phyloP scores from a whole-genome alignment of 306 rosid species.

The Prunus mira region DNA sequence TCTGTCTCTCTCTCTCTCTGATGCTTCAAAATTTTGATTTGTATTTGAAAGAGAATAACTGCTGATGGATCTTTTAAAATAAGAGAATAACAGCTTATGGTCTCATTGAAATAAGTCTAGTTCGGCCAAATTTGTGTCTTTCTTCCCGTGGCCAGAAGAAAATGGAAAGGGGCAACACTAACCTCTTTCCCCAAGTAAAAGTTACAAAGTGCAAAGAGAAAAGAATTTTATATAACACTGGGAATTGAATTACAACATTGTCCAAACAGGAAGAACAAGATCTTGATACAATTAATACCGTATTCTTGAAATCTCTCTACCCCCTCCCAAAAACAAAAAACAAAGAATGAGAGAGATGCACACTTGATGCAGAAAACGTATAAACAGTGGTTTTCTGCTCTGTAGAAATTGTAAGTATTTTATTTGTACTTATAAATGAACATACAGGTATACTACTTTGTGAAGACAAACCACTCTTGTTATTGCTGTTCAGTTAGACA shows the following conservation, averaged over 20 bases:
- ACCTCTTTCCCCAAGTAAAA: not conserved
- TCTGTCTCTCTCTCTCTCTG: no score
- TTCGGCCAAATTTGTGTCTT: not conserved
- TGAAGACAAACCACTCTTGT: not conserved
- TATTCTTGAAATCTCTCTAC: not conserved
- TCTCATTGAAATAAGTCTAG: no score
- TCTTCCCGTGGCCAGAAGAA: not conserved
- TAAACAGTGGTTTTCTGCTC: slow-evolving; percentile 3
- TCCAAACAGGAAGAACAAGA: not conserved
- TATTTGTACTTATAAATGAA: not conserved
- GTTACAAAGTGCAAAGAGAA: not conserved
- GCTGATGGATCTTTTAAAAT: no score
- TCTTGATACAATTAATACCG: no score
- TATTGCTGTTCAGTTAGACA: not conserved
- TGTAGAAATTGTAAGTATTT: not conserved
- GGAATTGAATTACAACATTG: not conserved
- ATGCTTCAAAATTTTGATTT: not conserved
- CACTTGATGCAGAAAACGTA: no score
- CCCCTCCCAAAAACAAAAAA: no score
- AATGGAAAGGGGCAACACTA: not conserved
- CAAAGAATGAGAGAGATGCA: not conserved
- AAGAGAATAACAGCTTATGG: not conserved
- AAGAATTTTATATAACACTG: not conserved
- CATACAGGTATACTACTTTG: not conserved
- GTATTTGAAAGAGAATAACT: not conserved